Evolutionary conservation across 768 basidiomycete genomes (phyloP).

Genomic region (Panaeolus papilionaceus): DNA sequence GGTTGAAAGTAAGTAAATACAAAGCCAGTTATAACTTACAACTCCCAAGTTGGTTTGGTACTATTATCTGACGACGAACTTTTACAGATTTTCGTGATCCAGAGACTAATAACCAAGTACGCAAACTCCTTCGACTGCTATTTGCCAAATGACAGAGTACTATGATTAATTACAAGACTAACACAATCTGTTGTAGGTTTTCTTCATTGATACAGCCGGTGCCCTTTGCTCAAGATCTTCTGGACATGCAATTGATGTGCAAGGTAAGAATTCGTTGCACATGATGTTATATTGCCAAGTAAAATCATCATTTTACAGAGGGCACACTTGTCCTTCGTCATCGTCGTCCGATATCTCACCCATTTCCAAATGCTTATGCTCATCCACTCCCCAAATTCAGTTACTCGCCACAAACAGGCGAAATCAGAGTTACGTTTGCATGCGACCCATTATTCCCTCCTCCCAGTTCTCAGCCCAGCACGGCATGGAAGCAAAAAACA

Average conservation of each 20-base stretch:
- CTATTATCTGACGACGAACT: background rate
- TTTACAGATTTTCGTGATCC: conserved; percentile 67
- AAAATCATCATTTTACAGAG: conserved; percentile 41
- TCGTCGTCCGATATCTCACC: conserved; percentile 74
- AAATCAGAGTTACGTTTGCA: conserved; percentile 65
- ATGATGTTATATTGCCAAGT: background rate
- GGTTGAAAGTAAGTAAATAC: conserved; percentile 69
- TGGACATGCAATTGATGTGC: conserved; percentile 83
- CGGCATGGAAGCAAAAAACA: conserved; percentile 61
- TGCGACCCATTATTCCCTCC: conserved; percentile 70
- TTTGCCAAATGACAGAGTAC: background rate
- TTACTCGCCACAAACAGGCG: conserved; percentile 57
- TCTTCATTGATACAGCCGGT: conserved; percentile 82
- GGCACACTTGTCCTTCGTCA: conserved; percentile 77
- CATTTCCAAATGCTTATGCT: conserved; percentile 80
- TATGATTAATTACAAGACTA: background rate
- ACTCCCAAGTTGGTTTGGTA: background rate
- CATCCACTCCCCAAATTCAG: conserved; percentile 79
- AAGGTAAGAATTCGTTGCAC: conserved; percentile 49
- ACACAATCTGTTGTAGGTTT: conserved; percentile 56
- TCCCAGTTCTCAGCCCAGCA: conserved; percentile 38
- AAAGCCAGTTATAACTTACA: background rate
- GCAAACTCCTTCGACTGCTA: conserved; percentile 19
- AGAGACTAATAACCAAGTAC: conserved; percentile 76
- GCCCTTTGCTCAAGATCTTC: conserved; percentile 78